A percentile compares a stretch with the other conserved stretches of the same genome.
Conservation (phyloP, 1,139 yeast genomes). For the Saccharomycopsis phalli region DNA sequence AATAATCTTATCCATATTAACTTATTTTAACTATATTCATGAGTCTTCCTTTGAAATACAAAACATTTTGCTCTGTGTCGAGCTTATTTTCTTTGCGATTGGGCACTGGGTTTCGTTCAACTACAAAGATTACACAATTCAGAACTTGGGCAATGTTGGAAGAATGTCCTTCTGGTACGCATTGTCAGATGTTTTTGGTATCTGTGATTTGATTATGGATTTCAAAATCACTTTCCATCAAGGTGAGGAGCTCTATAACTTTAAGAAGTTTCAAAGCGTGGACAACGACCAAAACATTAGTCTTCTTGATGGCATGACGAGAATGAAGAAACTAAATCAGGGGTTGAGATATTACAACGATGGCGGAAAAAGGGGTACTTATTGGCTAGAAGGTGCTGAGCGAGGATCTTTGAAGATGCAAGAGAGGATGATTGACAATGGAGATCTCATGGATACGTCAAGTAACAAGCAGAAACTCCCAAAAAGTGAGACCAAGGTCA, state of each 20-base stretch:
- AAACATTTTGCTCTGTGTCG: slow-evolving; percentile 74
- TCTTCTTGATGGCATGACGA: slow-evolving; percentile 57
- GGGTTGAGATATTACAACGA: slow-evolving; percentile 63
- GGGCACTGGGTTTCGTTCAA: slow-evolving; percentile 87
- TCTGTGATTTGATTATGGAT: slow-evolving; percentile 68
- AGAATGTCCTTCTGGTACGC: slow-evolving; percentile 55
- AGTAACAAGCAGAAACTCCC: background rate
- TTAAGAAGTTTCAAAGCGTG: slow-evolving; percentile 74
- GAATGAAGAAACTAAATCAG: slow-evolving; percentile 66
- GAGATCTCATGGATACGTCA: background rate
- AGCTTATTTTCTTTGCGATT: slow-evolving; percentile 75
- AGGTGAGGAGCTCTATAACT: slow-evolving; percentile 66
- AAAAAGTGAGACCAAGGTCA: background rate
- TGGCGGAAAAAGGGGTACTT: slow-evolving; percentile 68
- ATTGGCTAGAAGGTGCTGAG: slow-evolving; percentile 58
- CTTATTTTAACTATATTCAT: slow-evolving; percentile 43
- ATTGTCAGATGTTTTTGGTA: slow-evolving; percentile 65
- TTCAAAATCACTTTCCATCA: slow-evolving; percentile 59
- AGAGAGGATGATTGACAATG: background rate
- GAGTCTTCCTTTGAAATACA: slow-evolving; percentile 51
- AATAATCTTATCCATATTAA: slow-evolving; percentile 53
- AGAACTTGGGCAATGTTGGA: slow-evolving; percentile 56
- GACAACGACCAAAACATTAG: slow-evolving; percentile 50
- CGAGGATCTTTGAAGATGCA: background rate
- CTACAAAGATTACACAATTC: slow-evolving; percentile 58